Evolutionary conservation across 805 yeast species (phyloP), one percentile per base, ranked within the genome.

Genomic region (Nadsonia fulvescens): DNA sequence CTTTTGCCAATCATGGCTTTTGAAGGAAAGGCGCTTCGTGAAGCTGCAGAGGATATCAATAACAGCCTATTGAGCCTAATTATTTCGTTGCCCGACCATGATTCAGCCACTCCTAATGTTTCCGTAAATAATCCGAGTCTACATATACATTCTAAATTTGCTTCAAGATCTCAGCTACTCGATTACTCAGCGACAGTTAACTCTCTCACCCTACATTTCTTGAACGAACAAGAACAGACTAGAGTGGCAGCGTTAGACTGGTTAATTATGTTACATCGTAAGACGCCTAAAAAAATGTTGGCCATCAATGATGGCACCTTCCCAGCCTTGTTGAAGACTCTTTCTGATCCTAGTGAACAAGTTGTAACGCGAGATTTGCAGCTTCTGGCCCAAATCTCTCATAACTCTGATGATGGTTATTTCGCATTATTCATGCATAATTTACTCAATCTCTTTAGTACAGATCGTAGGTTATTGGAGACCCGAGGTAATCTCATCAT

Each of bases 231-330:
- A 37, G 93, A 81, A 33, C 68, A 71, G 15, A 76, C 94, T 0
- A 62, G 89, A 32, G 61, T 81, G 17, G 79, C 91, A 0, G 72
- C 89, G 13, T 53, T 89, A 18, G 93, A 83, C 36, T 89, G 98
- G 98, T 56, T 89, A 16, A 68, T 70, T 9, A 67, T 79, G 61
- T 57, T 89, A 20, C 86, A 82, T 42, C 60, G 66, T 14, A 72
- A 72, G 37, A 72, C 73, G 12, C 74, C 76, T 3, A 50, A 55
- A 20, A 61, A 65, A 32, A 56, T 71, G 18, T 44, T 70, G 14
- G 44, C 47, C 12, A 39, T 46, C 19, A 42, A 51, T 31, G 74
- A 67, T 27, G 66, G 66, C 31, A 74, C 81, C 22, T 71, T 82
- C 39, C 69, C 77, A 8, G 78, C 82, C 0, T 55, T 89, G 18